These are phyloP conservation scores for Nemania bipapillata DNA, from an alignment of 2,329 filamentous ascomycete species.

Conservation along the genomic window DNA sequence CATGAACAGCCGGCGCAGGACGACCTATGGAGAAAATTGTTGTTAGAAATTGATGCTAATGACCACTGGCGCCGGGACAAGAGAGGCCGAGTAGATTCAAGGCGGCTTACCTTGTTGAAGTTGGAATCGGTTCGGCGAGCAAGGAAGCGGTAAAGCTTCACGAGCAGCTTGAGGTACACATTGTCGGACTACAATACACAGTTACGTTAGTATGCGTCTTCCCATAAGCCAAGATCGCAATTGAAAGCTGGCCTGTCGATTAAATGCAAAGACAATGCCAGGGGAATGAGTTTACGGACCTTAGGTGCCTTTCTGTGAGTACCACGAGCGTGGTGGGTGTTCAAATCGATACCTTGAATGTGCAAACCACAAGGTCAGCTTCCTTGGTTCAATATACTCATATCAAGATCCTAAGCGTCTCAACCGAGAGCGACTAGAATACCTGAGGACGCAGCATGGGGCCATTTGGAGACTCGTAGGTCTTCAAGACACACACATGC, in stretches of 20 bases:
- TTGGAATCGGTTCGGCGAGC: slow-evolving; percentile 92
- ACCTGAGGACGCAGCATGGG: slow-evolving; percentile 39
- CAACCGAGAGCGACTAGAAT: slow-evolving; percentile 24
- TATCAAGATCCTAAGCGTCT: slow-evolving; percentile 42
- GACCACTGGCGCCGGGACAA: neutral
- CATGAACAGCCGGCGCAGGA: slow-evolving; percentile 97
- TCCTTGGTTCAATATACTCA: slow-evolving; percentile 73
- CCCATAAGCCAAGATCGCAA: neutral
- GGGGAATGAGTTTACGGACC: slow-evolving; percentile 24
- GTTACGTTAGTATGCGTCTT: slow-evolving; percentile 12
- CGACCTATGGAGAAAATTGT: slow-evolving; percentile 59
- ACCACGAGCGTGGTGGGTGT: slow-evolving; percentile 74
- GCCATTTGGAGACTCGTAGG: slow-evolving; percentile 8
- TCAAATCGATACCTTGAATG: slow-evolving; percentile 73
- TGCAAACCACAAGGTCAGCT: slow-evolving; percentile 68
- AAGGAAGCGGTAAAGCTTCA: slow-evolving; percentile 98
- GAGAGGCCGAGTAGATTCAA: neutral
- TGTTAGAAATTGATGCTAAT: slow-evolving; percentile 3
- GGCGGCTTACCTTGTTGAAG: slow-evolving; percentile 83
- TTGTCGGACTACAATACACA: slow-evolving; percentile 76
- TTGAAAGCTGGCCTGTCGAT: neutral
- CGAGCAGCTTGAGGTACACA: slow-evolving; percentile 94
- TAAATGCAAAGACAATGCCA: neutral
- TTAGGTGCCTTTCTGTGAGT: slow-evolving; percentile 94
- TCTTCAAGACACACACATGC: slow-evolving; percentile 34